These are phyloP conservation scores for Gnomoniopsis smithogilvyi DNA, from an alignment of 2,329 filamentous ascomycete species.

Conservation along the genomic window DNA sequence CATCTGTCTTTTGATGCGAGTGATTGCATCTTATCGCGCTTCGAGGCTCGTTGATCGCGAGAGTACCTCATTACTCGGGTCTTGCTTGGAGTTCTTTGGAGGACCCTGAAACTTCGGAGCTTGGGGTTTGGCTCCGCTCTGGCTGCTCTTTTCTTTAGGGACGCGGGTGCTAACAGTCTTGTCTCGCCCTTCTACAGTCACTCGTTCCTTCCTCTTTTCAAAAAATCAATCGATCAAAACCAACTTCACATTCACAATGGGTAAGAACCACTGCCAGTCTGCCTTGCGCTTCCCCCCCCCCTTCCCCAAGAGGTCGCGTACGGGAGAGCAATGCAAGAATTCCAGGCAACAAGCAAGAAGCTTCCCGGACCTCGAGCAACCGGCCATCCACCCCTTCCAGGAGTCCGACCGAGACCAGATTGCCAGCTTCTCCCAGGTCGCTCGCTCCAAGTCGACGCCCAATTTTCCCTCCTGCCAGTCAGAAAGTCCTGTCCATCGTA, in stretches of 20 bases:
- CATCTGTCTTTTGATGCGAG: too few species aligned
- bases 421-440: not conserved
- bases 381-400: not conserved
- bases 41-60: too few species aligned
- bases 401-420: not conserved
- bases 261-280: conserved; percentile 12
- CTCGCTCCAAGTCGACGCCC: not conserved
- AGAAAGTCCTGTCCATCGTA: not conserved
- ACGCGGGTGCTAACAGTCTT: conserved; percentile 12
- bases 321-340: conserved; percentile 17
- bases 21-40: not conserved
- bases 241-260: conserved; percentile 17
- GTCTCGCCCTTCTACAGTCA: conserved; percentile 10
- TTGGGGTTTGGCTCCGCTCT: not conserved
- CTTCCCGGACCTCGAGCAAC: conserved; percentile 2
- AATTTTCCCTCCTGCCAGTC: not conserved
- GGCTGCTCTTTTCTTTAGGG: not conserved
- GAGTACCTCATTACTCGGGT: not conserved
- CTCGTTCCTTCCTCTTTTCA: conserved; percentile 17
- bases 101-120: not conserved
- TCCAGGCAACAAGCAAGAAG: not conserved
- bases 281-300: not conserved
- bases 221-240: conserved; percentile 2
- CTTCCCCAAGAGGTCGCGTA: not conserved
- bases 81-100: not conserved